These are phyloP conservation scores for Fusarium acutatum DNA, from an alignment of 2,329 filamentous ascomycete species.

Conservation along the genomic window DNA sequence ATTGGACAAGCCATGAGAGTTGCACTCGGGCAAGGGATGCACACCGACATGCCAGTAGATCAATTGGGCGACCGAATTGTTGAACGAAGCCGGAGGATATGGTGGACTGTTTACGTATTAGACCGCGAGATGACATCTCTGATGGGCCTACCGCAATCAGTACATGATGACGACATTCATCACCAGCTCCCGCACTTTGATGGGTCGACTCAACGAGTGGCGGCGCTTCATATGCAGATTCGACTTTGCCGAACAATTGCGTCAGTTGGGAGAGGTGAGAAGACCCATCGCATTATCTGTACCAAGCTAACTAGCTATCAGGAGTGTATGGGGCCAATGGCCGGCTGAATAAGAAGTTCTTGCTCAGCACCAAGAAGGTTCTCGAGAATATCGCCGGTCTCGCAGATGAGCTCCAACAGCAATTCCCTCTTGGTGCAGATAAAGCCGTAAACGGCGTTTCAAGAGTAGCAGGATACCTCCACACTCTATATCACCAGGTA, in stretches of 20 bases:
- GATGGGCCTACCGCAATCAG: constrained; percentile 60
- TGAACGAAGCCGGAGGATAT: constrained; percentile 58
- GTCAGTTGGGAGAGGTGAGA: constrained; percentile 43
- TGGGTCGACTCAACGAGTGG: constrained; percentile 38
- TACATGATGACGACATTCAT: constrained; percentile 61
- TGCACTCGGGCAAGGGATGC: constrained; percentile 59
- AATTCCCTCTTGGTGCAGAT: constrained; percentile 43
- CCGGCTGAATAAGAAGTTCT: constrained; percentile 43
- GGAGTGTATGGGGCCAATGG: constrained; percentile 45
- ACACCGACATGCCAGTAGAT: constrained; percentile 58
- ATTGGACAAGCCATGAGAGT: constrained; percentile 62
- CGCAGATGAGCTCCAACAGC: constrained; percentile 43
- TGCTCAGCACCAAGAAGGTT: constrained; percentile 44
- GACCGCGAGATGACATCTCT: constrained; percentile 63
- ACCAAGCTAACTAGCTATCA: neutral
- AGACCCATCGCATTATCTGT: accelerated
- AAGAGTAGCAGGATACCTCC: constrained; percentile 44
- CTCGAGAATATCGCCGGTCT: constrained; percentile 42
- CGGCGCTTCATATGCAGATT: constrained; percentile 46
- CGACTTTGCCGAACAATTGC: constrained; percentile 44
- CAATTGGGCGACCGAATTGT: constrained; percentile 52
- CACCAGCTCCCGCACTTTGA: constrained; percentile 48
- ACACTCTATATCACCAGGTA: constrained; percentile 47
- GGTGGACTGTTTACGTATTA: constrained; percentile 64
- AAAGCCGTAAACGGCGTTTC: constrained; percentile 46